These are phyloP conservation scores for Trichoderma afroharzianum DNA, from an alignment of 2,329 filamentous ascomycete genomes.

Conservation along the genomic window DNA sequence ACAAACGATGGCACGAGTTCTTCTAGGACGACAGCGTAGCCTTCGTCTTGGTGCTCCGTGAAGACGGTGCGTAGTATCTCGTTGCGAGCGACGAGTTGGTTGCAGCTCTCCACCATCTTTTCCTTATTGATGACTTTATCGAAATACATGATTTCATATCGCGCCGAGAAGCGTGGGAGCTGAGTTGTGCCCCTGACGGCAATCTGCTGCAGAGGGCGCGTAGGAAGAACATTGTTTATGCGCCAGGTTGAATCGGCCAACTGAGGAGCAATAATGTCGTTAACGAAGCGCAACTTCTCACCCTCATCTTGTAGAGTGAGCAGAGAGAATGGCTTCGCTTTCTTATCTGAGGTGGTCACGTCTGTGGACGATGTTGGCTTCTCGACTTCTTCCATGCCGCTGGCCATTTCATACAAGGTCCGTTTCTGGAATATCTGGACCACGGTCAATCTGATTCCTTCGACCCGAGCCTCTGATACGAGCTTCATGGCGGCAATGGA, in stretches of 20 bases:
- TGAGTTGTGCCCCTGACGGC: conserved; percentile 56
- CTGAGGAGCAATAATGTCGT: conserved; percentile 46
- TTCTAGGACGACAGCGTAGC: conserved; percentile 56
- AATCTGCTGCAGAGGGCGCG: conserved; percentile 56
- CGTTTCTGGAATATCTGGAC: conserved; percentile 52
- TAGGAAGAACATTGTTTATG: conserved; percentile 55
- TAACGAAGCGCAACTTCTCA: conserved; percentile 35
- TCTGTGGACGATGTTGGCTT: neutral
- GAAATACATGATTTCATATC: conserved; percentile 64
- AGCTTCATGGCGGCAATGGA: conserved; percentile 60
- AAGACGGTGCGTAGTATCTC: conserved; percentile 67
- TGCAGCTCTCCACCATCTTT: conserved; percentile 48
- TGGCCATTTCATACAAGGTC: conserved; percentile 51
- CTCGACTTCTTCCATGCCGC: conserved; percentile 31
- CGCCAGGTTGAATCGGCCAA: conserved; percentile 49
- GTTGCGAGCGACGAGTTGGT: conserved; percentile 55
- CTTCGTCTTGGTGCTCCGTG: conserved; percentile 47
- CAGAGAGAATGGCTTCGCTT: conserved; percentile 45
- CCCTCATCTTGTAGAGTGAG: conserved; percentile 39
- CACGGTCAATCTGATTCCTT: conserved; percentile 49
- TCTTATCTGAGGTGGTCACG: conserved; percentile 25
- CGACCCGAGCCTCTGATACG: conserved; percentile 50
- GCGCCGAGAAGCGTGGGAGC: conserved; percentile 57
- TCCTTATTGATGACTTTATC: conserved; percentile 46
- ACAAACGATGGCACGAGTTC: conserved; percentile 49